Evolutionary conservation across 805 yeast genomes (phyloP), one percentile per base, ranked within the genome.

Genomic region (Candida namnaoensis): DNA sequence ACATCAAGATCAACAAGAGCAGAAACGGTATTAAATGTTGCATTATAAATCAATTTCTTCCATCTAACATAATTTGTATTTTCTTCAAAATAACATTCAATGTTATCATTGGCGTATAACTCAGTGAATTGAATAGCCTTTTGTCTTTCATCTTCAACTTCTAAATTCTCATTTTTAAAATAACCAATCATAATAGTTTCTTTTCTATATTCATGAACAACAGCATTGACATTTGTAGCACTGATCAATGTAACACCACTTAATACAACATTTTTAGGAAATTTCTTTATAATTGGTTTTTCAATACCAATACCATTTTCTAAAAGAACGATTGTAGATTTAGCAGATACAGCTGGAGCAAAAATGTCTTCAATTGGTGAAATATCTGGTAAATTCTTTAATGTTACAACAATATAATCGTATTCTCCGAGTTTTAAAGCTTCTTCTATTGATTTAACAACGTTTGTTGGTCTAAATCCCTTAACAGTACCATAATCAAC

Each of bases 351-450:
- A 5, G 74, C 78, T 1, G 76, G 74, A 10, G 52, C 68, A 34
- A 70, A 66, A 38, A 77, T 51, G 11, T 77, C 78, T 48, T 72
- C 80, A 14, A 76, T 60, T 38, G 65, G 64, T 44, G 60, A 58
- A n/a, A 80, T 60, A 50, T 82, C 90, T 4, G 88, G 88, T 24
- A 78, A 68, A 53, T 75, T 78, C 54, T 82, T 82, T 38, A 82
- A 76, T 36, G 79, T 64, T 30, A 82, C 74, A 7, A 81, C 67
- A 32, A 80, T 67, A 52, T 62, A 82, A 51, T 82, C 88, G 50
- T 61, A 81, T 2, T 57, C 58, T 5, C 41, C 44, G 15, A 50
- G 46, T 24, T 57, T 53, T 4, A 61, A 64, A 0, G 76, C 74
- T 9, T 66, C 72, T 7, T 67, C 66, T 2, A 71, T 61, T 10